Evolutionary conservation across 1,284 basidiomycete species (phyloP).

Genomic region (Leucoagaricus sp.): DNA sequence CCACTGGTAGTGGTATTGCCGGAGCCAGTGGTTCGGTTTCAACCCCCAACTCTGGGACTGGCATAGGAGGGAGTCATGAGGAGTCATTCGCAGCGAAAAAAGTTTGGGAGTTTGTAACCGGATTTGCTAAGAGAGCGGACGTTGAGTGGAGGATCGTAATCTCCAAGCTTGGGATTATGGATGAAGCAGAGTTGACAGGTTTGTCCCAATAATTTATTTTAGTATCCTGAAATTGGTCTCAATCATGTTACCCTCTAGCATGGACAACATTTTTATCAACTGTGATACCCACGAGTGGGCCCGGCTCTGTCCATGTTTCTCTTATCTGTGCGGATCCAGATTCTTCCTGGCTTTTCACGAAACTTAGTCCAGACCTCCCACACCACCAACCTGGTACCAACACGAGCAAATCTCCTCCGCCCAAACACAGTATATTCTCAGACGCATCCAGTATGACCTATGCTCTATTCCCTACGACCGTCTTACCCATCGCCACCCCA

Average conservation of each 20-base stretch:
- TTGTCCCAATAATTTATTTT: conserved; percentile 33
- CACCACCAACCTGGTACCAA: conserved; percentile 18
- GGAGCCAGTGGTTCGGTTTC: neutral
- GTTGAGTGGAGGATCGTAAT: conserved; percentile 81
- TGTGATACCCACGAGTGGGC: conserved; percentile 27
- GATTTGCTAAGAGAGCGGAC: conserved; percentile 61
- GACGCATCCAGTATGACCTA: conserved; percentile 55
- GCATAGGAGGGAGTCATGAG: conserved; percentile 69
- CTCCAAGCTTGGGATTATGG: conserved; percentile 63
- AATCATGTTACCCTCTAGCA: conserved; percentile 40
- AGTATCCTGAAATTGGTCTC: neutral
- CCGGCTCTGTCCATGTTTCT: conserved; percentile 50
- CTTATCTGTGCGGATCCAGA: conserved; percentile 57
- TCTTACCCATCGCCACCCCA: conserved; percentile 40
- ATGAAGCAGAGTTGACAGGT: conserved; percentile 66
- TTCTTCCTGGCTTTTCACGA: conserved; percentile 52
- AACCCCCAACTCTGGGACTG: no score
- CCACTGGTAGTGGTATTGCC: conserved; percentile 19
- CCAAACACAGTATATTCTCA: conserved; percentile 37
- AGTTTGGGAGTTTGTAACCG: conserved; percentile 68
- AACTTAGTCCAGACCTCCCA: conserved; percentile 22
- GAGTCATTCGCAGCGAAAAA: conserved; percentile 47
- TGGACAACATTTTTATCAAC: conserved; percentile 46
- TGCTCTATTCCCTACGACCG: conserved; percentile 42
- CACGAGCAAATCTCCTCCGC: conserved; percentile 10